Percentiles rank a stretch among this genome's conserved stretches.
Conservation (phyloP, 495 filamentous ascomycete genomes). For the Xylaria scruposa region DNA sequence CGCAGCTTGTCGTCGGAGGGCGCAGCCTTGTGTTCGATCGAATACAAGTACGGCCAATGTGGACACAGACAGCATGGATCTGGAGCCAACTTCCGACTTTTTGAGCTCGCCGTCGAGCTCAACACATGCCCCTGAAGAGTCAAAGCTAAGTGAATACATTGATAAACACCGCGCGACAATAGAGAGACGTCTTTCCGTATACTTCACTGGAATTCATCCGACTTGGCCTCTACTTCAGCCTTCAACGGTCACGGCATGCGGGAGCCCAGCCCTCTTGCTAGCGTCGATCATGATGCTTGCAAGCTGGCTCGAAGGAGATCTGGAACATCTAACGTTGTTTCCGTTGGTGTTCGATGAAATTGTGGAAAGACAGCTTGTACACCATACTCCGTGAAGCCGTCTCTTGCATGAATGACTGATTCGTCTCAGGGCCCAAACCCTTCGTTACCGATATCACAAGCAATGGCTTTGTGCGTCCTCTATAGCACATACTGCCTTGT, state of each 20-base stretch:
- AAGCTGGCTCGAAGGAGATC: constrained; percentile 32
- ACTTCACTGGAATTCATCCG: constrained; percentile 36
- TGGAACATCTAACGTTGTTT: constrained; percentile 30
- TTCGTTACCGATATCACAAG: constrained; percentile 36
- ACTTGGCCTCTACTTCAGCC: constrained; percentile 40
- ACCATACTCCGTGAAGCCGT: neutral
- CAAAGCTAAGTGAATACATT: neutral
- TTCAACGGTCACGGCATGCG: constrained; percentile 26
- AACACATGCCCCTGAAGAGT: neutral
- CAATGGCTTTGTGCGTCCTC: constrained; percentile 34
- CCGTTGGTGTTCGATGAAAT: constrained; percentile 31
- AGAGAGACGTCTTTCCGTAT: constrained; percentile 26
- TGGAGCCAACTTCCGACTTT: neutral
- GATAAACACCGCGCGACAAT: neutral
- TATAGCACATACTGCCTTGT: constrained; percentile 36
- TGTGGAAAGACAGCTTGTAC: neutral
- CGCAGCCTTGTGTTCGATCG: constrained; percentile 7
- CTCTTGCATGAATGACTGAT: constrained; percentile 5
- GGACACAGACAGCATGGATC: neutral
- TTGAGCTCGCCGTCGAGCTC: constrained; percentile 2
- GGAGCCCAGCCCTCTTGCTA: constrained; percentile 29
- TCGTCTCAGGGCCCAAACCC: constrained; percentile 29
- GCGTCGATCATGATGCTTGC: constrained; percentile 38
- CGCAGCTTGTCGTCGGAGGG: constrained; percentile 8
- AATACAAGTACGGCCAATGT: neutral